Percentiles rank a stretch among this genome's conserved stretches.
Conservation (phyloP, 129 eudicot genomes). For the Helichrysum umbraculigerum region DNA sequence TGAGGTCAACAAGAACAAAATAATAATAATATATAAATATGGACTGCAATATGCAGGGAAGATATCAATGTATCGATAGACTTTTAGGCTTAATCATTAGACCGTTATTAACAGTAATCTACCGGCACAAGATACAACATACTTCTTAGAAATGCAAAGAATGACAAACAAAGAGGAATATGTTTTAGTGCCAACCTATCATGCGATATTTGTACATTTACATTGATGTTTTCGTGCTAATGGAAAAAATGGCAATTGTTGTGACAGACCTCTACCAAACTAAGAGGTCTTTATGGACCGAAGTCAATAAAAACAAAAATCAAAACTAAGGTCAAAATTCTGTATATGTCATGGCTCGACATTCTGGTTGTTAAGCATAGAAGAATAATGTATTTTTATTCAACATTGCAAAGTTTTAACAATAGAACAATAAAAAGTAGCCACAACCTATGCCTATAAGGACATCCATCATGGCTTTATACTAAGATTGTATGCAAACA, state of each 20-base stretch:
- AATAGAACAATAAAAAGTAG: no score
- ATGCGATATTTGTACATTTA: neutral
- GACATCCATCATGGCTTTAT: no score
- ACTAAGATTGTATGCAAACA: neutral
- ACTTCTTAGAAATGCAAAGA: neutral
- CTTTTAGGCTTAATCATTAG: neutral
- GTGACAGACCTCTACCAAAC: no score
- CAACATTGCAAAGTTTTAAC: no score
- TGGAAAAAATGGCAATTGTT: neutral
- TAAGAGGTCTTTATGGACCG: no score
- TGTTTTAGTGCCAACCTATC: neutral
- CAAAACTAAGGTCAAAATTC: no score
- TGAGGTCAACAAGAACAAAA: conserved; percentile 26
- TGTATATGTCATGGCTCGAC: no score
- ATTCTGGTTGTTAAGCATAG: no score
- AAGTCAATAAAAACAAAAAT: no score
- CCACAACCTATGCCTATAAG: no score
- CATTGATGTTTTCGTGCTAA: neutral
- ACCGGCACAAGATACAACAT: neutral
- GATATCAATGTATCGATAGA: neutral
- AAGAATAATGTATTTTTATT: no score
- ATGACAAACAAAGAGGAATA: neutral
- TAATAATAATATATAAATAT: neutral
- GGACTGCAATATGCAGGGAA: neutral
- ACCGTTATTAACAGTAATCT: neutral